These are phyloP conservation scores for Phtheirospermum japonicum DNA, from an alignment of 257 asterid species.

Conservation along the genomic window DNA sequence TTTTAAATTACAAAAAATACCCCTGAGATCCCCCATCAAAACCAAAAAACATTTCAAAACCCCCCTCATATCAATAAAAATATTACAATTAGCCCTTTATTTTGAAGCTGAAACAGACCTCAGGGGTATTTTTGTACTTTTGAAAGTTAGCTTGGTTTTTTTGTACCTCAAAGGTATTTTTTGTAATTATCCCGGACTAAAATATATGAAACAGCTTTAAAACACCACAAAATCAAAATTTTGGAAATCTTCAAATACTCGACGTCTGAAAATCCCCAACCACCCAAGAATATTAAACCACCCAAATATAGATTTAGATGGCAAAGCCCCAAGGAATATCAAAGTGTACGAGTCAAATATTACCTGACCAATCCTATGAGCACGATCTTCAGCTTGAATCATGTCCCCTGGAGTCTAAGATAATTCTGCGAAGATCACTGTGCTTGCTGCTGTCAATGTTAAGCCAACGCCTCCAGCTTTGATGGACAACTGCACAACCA, in stretches of 20 bases:
- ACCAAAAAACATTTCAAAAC: too few species aligned
- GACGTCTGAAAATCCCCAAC: not conserved
- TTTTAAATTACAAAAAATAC: too few species aligned
- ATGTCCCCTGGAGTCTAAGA: slow-evolving; percentile 98
- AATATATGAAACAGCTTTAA: too few species aligned
- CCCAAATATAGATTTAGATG: slow-evolving; percentile 13
- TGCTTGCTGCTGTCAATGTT: slow-evolving; percentile 93
- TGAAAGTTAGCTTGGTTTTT: too few species aligned
- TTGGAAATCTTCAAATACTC: not conserved
- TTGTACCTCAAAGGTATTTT: too few species aligned
- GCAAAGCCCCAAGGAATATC: slow-evolving; percentile 2
- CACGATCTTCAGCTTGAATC: slow-evolving; percentile 97
- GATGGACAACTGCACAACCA: slow-evolving; percentile 71
- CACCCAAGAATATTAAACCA: slow-evolving; percentile 18
- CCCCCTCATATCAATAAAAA: too few species aligned
- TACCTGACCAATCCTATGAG: slow-evolving; percentile 99
- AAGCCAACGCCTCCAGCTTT: slow-evolving; percentile 95
- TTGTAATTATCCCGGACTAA: too few species aligned
- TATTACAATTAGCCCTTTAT: too few species aligned
- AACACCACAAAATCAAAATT: slow-evolving; percentile 1
- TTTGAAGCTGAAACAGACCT: too few species aligned
- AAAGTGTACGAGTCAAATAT: slow-evolving; percentile 11
- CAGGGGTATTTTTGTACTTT: too few species aligned
- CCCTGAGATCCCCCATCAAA: too few species aligned
- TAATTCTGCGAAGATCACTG: slow-evolving; percentile 87